phyloP scores from a whole-genome alignment of 768 basidiomycete species.

The Tulasnella sp. region DNA sequence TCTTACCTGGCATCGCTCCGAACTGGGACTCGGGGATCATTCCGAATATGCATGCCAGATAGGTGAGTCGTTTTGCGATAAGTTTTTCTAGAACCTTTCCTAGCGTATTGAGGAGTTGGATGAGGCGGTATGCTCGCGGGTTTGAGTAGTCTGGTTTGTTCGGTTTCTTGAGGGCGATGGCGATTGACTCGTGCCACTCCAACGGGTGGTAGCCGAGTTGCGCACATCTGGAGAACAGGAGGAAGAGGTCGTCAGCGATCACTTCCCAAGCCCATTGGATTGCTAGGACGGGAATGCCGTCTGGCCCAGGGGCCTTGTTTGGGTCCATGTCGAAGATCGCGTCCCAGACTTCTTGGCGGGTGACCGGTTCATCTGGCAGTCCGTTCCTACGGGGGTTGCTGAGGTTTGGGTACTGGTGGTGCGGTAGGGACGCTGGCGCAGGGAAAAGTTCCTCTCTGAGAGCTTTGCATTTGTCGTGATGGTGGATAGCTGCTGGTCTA shows the following conservation, averaged over 20 bases:
- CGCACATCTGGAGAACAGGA: not conserved
- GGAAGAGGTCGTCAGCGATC: constrained; percentile 13
- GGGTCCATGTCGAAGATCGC: constrained; percentile 13
- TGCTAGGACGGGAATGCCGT: constrained; percentile 11
- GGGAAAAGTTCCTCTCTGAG: not conserved
- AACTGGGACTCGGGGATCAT: no score
- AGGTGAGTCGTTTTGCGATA: no score
- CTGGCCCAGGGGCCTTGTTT: constrained; percentile 29
- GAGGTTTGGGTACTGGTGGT: not conserved
- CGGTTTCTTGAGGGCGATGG: constrained; percentile 26
- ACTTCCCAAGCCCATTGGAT: constrained; percentile 26
- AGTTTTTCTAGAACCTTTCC: no score
- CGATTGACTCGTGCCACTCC: constrained; percentile 17
- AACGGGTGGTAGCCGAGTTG: constrained; percentile 29
- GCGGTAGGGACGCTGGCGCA: not conserved
- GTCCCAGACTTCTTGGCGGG: not conserved
- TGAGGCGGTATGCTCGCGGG: no score
- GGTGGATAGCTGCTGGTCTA: not conserved
- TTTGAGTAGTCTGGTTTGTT: no score
- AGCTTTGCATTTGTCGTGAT: not conserved
- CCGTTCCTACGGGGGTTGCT: not conserved
- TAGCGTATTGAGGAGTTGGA: no score
- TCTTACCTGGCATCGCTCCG: no score
- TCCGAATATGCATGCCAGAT: no score
- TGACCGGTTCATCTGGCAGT: not conserved